Evolutionary conservation across 148 eudicot genomes (phyloP).

Genomic region (Camellia sinensis): DNA sequence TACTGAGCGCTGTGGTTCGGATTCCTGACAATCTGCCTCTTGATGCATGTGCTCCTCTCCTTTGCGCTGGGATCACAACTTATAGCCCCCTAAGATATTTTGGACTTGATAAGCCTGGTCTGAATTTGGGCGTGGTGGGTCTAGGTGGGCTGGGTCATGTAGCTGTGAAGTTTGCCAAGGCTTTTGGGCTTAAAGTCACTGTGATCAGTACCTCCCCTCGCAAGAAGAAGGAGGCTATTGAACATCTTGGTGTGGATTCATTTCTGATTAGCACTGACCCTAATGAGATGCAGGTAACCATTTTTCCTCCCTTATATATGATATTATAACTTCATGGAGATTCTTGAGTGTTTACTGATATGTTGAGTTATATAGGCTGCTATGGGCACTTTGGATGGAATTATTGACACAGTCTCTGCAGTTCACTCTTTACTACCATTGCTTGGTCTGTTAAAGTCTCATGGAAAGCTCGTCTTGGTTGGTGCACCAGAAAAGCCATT

Average conservation of each 20-base stretch:
- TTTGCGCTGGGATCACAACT: slow-evolving; percentile 46
- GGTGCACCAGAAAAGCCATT: slow-evolving; percentile 23
- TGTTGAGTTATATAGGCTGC: slow-evolving; percentile 11
- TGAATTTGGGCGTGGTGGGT: neutral
- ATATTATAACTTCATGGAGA: neutral
- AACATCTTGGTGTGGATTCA: neutral
- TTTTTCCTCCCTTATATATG: neutral
- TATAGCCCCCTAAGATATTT: slow-evolving; percentile 26
- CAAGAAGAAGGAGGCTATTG: neutral
- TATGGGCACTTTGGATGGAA: slow-evolving; percentile 28
- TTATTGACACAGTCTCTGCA: slow-evolving; percentile 19
- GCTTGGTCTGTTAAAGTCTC: slow-evolving; percentile 11
- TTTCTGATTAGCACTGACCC: neutral
- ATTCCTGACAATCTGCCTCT: slow-evolving; percentile 23
- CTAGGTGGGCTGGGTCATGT: neutral
- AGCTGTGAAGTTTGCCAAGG: slow-evolving; percentile 1
- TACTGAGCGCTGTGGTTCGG: slow-evolving; percentile 16
- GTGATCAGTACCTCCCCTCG: slow-evolving; percentile 6
- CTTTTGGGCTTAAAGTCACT: slow-evolving; percentile 3
- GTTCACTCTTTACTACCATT: slow-evolving; percentile 14
- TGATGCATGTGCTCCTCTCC: slow-evolving; percentile 38
- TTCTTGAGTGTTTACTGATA: neutral
- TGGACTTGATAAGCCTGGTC: slow-evolving; percentile 7
- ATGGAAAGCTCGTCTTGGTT: slow-evolving; percentile 21
- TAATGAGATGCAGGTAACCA: slow-evolving; percentile 13